Conservation (phyloP, 306 rosid genomes). For the barrel medic (Medicago truncatula) region DNA sequence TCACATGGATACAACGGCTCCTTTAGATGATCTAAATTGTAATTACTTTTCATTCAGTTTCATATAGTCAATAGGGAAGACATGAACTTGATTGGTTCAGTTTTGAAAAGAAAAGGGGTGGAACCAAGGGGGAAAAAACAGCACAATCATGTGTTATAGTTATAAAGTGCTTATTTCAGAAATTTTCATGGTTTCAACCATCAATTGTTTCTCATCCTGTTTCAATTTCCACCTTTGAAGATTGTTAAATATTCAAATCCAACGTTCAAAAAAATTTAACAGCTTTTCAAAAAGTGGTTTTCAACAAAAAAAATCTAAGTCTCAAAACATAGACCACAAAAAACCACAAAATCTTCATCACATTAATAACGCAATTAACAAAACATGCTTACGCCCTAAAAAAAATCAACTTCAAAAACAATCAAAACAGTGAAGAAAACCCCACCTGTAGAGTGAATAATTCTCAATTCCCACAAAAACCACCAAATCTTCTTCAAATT, state of each 20-base stretch:
- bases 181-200: conserved; percentile 24
- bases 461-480: conserved; percentile 5
- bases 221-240: conserved; percentile 30
- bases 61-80: background rate
- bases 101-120: background rate
- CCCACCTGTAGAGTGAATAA: conserved; percentile 28
- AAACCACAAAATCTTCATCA: background rate
- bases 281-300: conserved; percentile 11
- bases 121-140: background rate
- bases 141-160: background rate
- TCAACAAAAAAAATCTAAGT: conserved; percentile 1
- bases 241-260: conserved; percentile 39
- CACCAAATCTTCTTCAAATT: conserved; percentile 25
- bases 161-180: background rate
- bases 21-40: background rate
- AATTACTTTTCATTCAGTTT: background rate
- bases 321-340: background rate
- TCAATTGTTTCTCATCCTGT: conserved; percentile 9
- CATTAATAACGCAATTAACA: conserved; percentile 25
- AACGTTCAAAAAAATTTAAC: conserved; percentile 40
- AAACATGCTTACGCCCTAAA: conserved; percentile 25
- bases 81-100: conserved; percentile 19
- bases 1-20: conserved; percentile 3
- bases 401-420: conserved; percentile 17
- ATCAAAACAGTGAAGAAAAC: conserved; percentile 37